Conservation (phyloP, 2,329 filamentous ascomycete species). For the Hypomyces perniciosus region DNA sequence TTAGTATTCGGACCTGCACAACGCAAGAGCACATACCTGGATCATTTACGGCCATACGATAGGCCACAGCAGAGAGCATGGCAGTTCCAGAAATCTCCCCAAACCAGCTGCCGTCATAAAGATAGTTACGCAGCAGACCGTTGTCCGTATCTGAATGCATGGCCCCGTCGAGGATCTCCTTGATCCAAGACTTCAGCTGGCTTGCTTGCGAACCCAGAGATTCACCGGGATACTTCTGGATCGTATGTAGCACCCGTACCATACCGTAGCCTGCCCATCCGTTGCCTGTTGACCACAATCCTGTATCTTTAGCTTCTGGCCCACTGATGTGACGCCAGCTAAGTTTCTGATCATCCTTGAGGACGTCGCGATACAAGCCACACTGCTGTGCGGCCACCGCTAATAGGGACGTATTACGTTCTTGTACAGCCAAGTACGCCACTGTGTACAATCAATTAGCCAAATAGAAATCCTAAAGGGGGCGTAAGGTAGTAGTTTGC, state of each 20-base stretch:
- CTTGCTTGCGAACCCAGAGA: conserved; percentile 1
- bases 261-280: conserved; percentile 14
- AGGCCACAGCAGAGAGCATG: conserved; percentile 10
- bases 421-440: conserved; percentile 3
- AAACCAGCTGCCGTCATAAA: conserved; percentile 13
- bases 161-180: conserved; percentile 14
- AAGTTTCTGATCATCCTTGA: conserved; percentile 10
- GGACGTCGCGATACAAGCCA: conserved; percentile 13
- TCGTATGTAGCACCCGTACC: conserved; percentile 13
- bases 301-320: conserved; percentile 13
- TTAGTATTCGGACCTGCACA: no score
- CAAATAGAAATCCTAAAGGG: no score
- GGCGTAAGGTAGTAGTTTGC: no score
- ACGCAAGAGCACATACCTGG: no score
- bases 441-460: no score
- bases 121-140: conserved; percentile 12
- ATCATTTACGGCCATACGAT: conserved; percentile 14
- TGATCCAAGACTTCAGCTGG: conserved; percentile 13
- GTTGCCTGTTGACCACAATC: conserved; percentile 15
- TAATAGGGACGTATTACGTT: conserved; percentile 9
- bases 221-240: conserved; percentile 12
- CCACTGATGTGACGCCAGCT: conserved; percentile 15
- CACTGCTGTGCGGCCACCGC: conserved; percentile 8
- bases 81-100: conserved; percentile 14
- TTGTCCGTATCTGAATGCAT: conserved; percentile 5